Evolutionary conservation across 305 asterid species (phyloP).

Genomic region (Nicotiana rustica): DNA sequence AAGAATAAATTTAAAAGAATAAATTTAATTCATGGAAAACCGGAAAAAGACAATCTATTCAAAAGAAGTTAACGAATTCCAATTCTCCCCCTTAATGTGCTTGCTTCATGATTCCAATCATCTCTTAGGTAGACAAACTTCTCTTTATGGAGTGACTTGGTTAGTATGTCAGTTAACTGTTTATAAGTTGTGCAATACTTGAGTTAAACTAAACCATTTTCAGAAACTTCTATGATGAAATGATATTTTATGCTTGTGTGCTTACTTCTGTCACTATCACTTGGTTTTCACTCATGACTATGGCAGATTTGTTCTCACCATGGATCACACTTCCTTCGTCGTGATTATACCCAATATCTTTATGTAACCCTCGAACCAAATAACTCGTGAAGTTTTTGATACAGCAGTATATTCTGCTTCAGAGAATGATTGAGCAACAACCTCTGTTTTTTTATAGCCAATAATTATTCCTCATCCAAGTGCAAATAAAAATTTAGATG

Average conservation of each 20-base stretch:
- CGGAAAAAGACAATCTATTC: not conserved
- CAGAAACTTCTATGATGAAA: slow-evolving; percentile 7
- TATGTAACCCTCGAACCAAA: not conserved
- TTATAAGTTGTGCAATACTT: slow-evolving; percentile 12
- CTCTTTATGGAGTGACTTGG: slow-evolving; percentile 26
- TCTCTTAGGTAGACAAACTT: slow-evolving; percentile 15
- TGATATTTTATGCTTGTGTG: slow-evolving; percentile 14
- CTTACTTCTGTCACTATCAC: not conserved
- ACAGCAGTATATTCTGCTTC: not conserved
- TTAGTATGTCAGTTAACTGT: slow-evolving; percentile 20
- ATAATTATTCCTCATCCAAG: slow-evolving; percentile 28
- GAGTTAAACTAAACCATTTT: slow-evolving; percentile 3
- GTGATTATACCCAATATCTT: not conserved
- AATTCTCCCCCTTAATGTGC: not conserved
- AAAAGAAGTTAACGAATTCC: not conserved
- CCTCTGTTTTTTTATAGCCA: not conserved
- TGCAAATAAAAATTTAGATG: not conserved
- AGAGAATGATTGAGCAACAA: slow-evolving; percentile 21
- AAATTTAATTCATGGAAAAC: not conserved
- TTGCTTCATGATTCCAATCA: slow-evolving; percentile 16
- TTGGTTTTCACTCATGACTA: slow-evolving; percentile 13
- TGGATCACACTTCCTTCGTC: slow-evolving; percentile 14
- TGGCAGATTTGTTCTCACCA: slow-evolving; percentile 14
- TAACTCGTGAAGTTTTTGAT: slow-evolving; percentile 11
- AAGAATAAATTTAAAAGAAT: not conserved